Conservation (phyloP, 345 rosid genomes). For the Lumnitzera racemosa region DNA sequence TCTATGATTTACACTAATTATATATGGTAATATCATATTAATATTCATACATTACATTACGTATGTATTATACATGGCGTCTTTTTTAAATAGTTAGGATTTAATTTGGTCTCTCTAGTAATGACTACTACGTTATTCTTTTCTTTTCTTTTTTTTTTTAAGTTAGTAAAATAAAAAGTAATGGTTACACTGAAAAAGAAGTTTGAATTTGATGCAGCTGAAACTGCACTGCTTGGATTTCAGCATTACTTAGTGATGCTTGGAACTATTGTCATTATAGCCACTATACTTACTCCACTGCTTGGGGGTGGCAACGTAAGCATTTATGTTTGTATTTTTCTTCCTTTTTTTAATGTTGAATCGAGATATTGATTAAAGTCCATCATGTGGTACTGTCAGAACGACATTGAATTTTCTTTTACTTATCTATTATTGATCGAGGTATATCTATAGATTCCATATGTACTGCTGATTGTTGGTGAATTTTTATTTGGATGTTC, state of each 20-base stretch:
- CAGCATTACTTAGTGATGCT: slow-evolving; percentile 94
- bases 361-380: too few species aligned
- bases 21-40: too few species aligned
- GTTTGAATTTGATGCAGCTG: slow-evolving; percentile 40
- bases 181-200: neutral
- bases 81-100: too few species aligned
- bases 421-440: too few species aligned
- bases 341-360: too few species aligned
- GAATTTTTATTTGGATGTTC: neutral
- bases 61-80: too few species aligned
- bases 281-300: slow-evolving; percentile 60
- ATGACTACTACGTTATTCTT: too few species aligned
- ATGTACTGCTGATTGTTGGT: neutral
- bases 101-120: too few species aligned
- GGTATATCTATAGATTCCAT: too few species aligned
- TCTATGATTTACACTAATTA: too few species aligned
- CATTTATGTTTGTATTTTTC: neutral
- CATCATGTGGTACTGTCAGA: neutral
- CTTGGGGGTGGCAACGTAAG: slow-evolving; percentile 90
- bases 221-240: slow-evolving; percentile 61
- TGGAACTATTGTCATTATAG: slow-evolving; percentile 69
- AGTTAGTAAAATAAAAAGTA: neutral
- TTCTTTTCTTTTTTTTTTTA: too few species aligned
- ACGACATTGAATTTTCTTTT: neutral
- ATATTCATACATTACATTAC: too few species aligned